phyloP scores from a whole-genome alignment of 371 early-diverging fungal species.

The Massospora cicadina region DNA sequence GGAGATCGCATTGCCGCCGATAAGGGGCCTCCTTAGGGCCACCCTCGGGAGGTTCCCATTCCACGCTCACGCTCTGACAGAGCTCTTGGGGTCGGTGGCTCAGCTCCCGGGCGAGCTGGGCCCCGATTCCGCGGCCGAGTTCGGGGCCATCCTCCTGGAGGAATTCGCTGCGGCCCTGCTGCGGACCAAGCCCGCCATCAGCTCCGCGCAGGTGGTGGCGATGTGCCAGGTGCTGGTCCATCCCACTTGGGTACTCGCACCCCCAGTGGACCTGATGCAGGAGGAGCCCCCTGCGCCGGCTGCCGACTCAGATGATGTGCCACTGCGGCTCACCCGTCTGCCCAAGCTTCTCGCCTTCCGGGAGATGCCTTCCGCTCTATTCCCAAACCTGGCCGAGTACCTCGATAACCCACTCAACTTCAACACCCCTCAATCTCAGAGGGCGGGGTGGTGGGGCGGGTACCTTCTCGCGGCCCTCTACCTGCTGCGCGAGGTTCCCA shows the following conservation, averaged over 20 bases:
- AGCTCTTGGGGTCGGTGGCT: not conserved
- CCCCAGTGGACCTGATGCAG: not conserved
- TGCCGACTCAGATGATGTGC: not conserved
- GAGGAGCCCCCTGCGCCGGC: not conserved
- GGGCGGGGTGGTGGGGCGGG: not conserved
- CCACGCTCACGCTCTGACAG: not conserved
- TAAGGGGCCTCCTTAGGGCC: not conserved
- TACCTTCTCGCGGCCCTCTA: not conserved
- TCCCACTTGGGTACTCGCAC: not conserved
- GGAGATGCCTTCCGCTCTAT: not conserved
- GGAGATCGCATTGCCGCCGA: not conserved
- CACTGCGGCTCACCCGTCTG: not conserved
- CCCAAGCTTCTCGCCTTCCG: constrained; percentile 1
- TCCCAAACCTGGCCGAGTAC: not conserved
- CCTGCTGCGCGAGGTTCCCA: not conserved
- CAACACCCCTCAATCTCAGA: not conserved
- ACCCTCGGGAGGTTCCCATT: not conserved
- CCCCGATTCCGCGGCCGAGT: not conserved
- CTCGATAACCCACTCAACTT: not conserved
- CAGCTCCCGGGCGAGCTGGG: not conserved
- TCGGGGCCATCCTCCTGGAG: constrained; percentile 3
- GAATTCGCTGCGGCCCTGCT: not conserved
- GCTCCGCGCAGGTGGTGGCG: not conserved
- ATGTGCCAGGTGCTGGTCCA: not conserved
- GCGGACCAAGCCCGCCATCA: not conserved